phyloP scores from a whole-genome alignment of 1,284 basidiomycete species.

The Lentinula novae-zelandiae region DNA sequence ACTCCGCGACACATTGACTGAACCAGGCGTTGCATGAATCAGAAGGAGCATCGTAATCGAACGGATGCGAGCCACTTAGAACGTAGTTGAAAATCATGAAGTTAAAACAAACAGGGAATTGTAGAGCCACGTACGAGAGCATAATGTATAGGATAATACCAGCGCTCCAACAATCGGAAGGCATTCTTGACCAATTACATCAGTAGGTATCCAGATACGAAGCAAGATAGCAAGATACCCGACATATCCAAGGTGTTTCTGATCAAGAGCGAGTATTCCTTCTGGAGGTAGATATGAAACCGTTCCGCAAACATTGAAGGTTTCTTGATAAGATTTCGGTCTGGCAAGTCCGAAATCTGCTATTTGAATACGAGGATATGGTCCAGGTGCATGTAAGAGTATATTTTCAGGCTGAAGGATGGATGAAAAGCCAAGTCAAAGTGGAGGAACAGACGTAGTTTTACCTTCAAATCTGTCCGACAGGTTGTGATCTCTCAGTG shows the following conservation, averaged over 20 bases:
- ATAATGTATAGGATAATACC: conserved; percentile 79
- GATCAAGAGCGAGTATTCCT: conserved; percentile 70
- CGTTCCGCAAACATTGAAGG: conserved; percentile 78
- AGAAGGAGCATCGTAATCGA: conserved; percentile 48
- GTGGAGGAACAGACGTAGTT: not conserved
- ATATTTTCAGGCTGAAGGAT: conserved; percentile 72
- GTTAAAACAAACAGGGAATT: conserved; percentile 9
- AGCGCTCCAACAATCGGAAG: conserved; percentile 81
- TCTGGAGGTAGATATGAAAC: conserved; percentile 84
- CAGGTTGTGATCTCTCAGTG: not conserved
- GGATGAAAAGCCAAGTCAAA: not conserved
- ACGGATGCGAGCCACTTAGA: conserved; percentile 67
- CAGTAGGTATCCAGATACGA: not conserved
- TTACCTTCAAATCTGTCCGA: conserved; percentile 68
- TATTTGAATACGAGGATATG: conserved; percentile 79
- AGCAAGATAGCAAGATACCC: conserved; percentile 27
- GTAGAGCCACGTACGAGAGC: conserved; percentile 56
- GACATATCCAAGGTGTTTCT: conserved; percentile 68
- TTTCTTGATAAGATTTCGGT: conserved; percentile 74
- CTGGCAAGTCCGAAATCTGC: conserved; percentile 86
- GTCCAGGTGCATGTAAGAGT: conserved; percentile 67
- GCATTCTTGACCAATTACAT: conserved; percentile 45
- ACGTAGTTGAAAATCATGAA: not conserved
- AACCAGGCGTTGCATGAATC: conserved; percentile 31
- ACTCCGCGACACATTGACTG: conserved; percentile 27